Percentiles rank a stretch among this genome's conserved stretches.
Conservation (phyloP, 768 basidiomycete species). For the Amanita subjunquillea region DNA sequence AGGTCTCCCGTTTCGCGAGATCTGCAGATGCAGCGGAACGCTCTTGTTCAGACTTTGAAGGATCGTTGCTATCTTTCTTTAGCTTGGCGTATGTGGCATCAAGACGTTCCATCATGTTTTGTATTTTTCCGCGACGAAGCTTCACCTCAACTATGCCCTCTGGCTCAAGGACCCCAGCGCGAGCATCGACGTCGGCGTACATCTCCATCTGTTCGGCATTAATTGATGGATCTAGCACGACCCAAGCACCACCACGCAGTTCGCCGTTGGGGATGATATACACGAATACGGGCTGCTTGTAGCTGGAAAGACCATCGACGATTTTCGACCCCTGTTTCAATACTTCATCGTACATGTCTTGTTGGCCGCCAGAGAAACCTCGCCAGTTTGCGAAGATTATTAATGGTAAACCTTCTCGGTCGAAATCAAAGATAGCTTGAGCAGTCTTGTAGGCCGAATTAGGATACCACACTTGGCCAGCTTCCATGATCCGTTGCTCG, state of each 20-base stretch:
- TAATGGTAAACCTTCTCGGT: conserved; percentile 91
- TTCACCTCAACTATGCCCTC: conserved; percentile 98
- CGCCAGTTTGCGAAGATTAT: conserved; percentile 99
- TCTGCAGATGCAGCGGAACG: conserved; percentile 58
- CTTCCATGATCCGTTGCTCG: conserved; percentile 97
- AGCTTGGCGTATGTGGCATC: conserved; percentile 74
- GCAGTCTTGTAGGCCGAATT: conserved; percentile 99
- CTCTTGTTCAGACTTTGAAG: conserved; percentile 63
- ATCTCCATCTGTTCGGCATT: conserved; percentile 98
- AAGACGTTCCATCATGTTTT: conserved; percentile 86
- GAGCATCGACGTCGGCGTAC: conserved; percentile 94
- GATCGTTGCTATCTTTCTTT: conserved; percentile 73
- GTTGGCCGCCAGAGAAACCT: conserved; percentile 99
- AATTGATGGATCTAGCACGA: conserved; percentile 96
- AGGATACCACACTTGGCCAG: conserved; percentile 99
- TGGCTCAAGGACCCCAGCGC: conserved; percentile 93
- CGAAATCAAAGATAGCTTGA: conserved; percentile 98
- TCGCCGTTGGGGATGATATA: conserved; percentile 99
- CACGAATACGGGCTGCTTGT: conserved; percentile 96
- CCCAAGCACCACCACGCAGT: conserved; percentile 98
- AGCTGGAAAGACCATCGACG: conserved; percentile 93
- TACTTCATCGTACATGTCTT: conserved; percentile 98
- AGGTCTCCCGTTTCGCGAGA: conserved; percentile 65
- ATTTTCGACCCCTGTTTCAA: conserved; percentile 98
- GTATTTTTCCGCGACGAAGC: conserved; percentile 90